Evolutionary conservation across 2,329 filamentous ascomycete genomes (phyloP), one percentile per base, ranked within the genome.

Genomic region (Blastomyces parvus): DNA sequence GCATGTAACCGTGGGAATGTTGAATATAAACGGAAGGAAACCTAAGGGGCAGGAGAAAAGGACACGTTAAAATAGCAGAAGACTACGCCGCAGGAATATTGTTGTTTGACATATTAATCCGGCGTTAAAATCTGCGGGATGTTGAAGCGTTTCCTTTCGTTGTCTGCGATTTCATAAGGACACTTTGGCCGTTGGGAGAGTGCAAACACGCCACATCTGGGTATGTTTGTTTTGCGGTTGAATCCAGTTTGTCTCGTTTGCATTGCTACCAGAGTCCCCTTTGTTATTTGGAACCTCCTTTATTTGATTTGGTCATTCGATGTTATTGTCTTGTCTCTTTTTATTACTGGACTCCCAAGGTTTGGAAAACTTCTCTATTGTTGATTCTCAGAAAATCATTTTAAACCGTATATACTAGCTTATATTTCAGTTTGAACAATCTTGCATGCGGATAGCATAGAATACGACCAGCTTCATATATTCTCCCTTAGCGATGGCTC

Each of bases 111-210:
- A 53, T 58, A 56, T 59, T 19, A 40, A 1, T 4, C 8, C 3
- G 33, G 38, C 19, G 30, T 40, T 44, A 40, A 33, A 33, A 33
- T 33, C 8, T 13, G 63, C 33, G 30, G 56, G 27, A 36, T 40
- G 33, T 57, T 52, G 38, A 59, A 61, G 33, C 36, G 38, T 9
- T 56, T 48, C 17, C 22, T 33, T 3, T 8, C 27, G 42, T 30
- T 27, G 30, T 22, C 6, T 19, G 7, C n/a, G 7, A 6, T 22
- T 19, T 46, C 57, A 48, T 66, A 59, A 68, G 66, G 66, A 68
- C 66, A 68, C 66, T 67, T 68, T 68, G 66, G 65, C 66, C 53
- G 48, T 57, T 40, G 40, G 33, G 40, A 22, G 36, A 40, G 25
- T 66, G 63, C 66, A 67, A 67, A 67, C 66, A 64, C 65, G 25